Conservation (phyloP, 345 rosid genomes). For the Dovyalis caffra region DNA sequence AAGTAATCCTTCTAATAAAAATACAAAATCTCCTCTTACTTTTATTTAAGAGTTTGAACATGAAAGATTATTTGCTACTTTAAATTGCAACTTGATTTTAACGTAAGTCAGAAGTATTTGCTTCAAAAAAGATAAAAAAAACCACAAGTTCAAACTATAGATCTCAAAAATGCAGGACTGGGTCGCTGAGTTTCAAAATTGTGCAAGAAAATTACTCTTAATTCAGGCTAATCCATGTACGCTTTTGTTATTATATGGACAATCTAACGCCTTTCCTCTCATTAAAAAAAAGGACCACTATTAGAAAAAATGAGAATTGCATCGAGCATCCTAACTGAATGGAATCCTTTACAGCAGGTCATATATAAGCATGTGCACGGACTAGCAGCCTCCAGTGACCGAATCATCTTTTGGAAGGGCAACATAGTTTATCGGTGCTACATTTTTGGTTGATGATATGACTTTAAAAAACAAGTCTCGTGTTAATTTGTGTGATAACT, state of each 20-base stretch:
- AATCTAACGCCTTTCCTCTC: neutral
- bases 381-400: conserved; percentile 33
- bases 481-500: too few relatives aligned
- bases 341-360: conserved; percentile 24
- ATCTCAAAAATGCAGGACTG: neutral
- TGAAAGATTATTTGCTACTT: neutral
- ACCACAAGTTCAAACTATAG: neutral
- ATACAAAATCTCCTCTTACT: neutral
- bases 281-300: neutral
- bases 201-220: neutral
- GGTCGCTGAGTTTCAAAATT: neutral
- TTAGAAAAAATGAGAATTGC: neutral
- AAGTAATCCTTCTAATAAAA: neutral
- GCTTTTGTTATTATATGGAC: neutral
- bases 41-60: neutral
- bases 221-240: neutral
- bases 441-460: too few relatives aligned
- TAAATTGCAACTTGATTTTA: neutral
- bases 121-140: neutral
- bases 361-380: conserved; percentile 5
- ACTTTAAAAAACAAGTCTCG: too few relatives aligned
- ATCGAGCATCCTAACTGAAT: neutral
- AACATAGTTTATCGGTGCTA: conserved; percentile 68
- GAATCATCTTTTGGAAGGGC: conserved; percentile 75
- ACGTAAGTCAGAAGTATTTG: neutral